A percentile compares a stretch with the other conserved stretches of the same genome.
Evolutionary conservation across 1,284 basidiomycete species (phyloP).

Genomic region (Cryptococcus wingfieldii): DNA sequence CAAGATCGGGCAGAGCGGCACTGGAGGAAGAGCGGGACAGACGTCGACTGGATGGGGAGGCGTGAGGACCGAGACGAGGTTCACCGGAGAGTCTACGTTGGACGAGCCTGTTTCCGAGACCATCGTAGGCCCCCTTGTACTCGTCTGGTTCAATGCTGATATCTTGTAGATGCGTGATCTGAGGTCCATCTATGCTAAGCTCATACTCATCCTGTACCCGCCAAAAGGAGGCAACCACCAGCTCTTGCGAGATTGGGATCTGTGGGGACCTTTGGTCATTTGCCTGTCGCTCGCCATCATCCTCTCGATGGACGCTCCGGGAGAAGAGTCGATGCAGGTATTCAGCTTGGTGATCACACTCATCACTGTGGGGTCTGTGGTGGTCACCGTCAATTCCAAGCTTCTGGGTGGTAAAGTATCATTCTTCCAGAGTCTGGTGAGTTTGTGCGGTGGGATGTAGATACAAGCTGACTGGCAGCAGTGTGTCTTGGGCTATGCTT

Average conservation of each 20-base stretch:
- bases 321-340: slow-evolving; percentile 74
- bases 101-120: slow-evolving; percentile 86
- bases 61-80: slow-evolving; percentile 79
- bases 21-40: slow-evolving; percentile 5
- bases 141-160: not conserved
- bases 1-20: slow-evolving; percentile 37
- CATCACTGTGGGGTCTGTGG: slow-evolving; percentile 78
- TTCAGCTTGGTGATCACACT: slow-evolving; percentile 90
- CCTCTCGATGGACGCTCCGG: slow-evolving; percentile 80
- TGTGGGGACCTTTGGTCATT: slow-evolving; percentile 88
- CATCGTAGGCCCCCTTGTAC: slow-evolving; percentile 54
- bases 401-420: slow-evolving; percentile 94
- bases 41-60: slow-evolving; percentile 55
- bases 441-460: slow-evolving; percentile 8
- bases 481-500: slow-evolving; percentile 84
- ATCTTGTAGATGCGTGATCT: slow-evolving; percentile 70
- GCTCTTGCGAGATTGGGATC: slow-evolving; percentile 86
- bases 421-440: slow-evolving; percentile 80
- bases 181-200: slow-evolving; percentile 81
- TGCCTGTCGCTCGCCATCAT: slow-evolving; percentile 80
- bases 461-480: slow-evolving; percentile 7
- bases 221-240: slow-evolving; percentile 68
- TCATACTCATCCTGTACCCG: slow-evolving; percentile 88
- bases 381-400: slow-evolving; percentile 90
- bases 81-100: slow-evolving; percentile 74